Conservation (phyloP, 2,329 filamentous ascomycete genomes). For the Tolypocladium ophioglossoides region DNA sequence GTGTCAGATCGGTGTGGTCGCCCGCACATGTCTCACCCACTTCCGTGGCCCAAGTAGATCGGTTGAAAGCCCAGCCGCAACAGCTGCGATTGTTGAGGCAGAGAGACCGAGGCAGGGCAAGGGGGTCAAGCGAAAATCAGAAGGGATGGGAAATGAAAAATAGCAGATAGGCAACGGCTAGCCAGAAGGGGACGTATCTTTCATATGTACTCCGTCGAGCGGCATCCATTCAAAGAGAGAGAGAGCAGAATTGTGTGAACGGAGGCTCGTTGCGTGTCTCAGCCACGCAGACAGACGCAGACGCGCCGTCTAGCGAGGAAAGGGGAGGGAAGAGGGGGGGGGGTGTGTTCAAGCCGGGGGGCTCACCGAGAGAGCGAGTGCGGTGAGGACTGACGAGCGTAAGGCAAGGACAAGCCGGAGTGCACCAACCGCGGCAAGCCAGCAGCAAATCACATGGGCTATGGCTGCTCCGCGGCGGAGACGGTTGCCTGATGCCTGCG, state of each 20-base stretch:
- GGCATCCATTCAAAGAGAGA: background rate
- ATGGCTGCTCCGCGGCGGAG: background rate
- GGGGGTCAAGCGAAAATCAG: background rate
- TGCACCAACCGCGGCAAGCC: background rate
- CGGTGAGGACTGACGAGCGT: background rate
- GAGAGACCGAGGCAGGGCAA: too few species aligned
- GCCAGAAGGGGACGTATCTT: conserved; percentile 2
- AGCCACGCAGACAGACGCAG: background rate
- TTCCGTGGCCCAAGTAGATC: background rate
- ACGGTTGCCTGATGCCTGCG: background rate
- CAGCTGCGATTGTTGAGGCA: background rate
- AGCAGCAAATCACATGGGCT: background rate
- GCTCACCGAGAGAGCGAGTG: background rate
- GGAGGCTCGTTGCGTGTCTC: background rate
- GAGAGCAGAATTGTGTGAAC: background rate
- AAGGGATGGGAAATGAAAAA: background rate
- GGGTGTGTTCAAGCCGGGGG: background rate
- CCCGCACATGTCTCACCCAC: background rate
- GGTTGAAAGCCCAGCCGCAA: too few species aligned
- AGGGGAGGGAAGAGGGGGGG: background rate
- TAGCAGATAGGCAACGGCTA: background rate
- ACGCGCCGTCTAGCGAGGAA: background rate
- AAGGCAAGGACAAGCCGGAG: background rate
- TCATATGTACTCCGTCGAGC: background rate
- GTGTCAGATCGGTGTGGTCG: background rate